phyloP scores from a whole-genome alignment of 352 stramenopile species.

The Globisporangium uncinulatum region DNA sequence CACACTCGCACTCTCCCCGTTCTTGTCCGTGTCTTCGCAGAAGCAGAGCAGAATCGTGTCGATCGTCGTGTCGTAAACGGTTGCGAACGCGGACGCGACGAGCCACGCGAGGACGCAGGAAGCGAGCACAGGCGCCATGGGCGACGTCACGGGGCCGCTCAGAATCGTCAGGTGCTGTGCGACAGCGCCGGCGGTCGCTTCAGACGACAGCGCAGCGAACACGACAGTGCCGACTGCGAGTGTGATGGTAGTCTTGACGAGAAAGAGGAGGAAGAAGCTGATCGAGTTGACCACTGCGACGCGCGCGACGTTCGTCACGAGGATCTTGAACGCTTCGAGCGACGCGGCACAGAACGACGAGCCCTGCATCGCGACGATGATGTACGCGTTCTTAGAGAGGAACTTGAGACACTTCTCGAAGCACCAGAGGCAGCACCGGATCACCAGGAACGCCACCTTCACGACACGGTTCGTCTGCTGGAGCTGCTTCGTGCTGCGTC shows the following conservation, averaged over 20 bases:
- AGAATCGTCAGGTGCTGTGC: constrained; percentile 52
- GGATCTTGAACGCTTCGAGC: constrained; percentile 92
- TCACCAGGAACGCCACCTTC: constrained; percentile 72
- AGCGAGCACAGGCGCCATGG: constrained; percentile 89
- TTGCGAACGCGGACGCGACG: constrained; percentile 86
- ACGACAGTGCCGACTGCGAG: constrained; percentile 34
- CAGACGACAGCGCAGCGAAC: constrained; percentile 37
- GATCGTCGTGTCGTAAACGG: constrained; percentile 94
- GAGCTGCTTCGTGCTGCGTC: constrained; percentile 58
- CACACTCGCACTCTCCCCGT: constrained; percentile 49
- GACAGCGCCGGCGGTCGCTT: constrained; percentile 21
- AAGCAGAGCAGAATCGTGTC: constrained; percentile 96
- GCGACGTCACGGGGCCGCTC: constrained; percentile 74
- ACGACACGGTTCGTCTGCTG: constrained; percentile 70
- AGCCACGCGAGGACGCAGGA: constrained; percentile 85
- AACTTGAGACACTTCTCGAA: constrained; percentile 96
- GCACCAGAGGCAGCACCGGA: constrained; percentile 94
- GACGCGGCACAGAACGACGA: constrained; percentile 84
- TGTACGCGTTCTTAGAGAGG: constrained; percentile 96
- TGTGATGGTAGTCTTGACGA: constrained; percentile 90
- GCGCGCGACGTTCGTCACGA: constrained; percentile 90
- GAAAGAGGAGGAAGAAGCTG: constrained; percentile 90
- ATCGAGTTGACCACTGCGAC: constrained; percentile 90
- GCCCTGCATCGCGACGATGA: constrained; percentile 81
- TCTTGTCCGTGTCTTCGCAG: constrained; percentile 86